Evolutionary conservation across 345 rosid species (phyloP).

Genomic region (Pseudoturritis turrita): DNA sequence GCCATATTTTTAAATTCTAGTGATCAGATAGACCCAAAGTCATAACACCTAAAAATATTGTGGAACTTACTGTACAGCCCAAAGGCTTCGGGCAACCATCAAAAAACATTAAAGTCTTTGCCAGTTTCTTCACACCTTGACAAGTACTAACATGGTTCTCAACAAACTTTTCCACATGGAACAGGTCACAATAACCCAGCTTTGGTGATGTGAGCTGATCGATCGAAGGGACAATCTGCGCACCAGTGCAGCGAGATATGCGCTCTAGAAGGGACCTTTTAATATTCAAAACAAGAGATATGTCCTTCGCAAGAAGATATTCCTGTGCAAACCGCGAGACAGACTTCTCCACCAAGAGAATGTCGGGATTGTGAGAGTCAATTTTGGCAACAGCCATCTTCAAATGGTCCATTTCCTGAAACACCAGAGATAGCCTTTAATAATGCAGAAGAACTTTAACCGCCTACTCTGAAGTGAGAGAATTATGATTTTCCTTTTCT

Average conservation of each 20-base stretch:
- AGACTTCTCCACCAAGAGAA: constrained; percentile 95
- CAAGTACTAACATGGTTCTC: constrained; percentile 78
- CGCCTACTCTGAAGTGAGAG: background rate
- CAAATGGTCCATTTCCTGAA: constrained; percentile 97
- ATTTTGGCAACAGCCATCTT: constrained; percentile 98
- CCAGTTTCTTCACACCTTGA: constrained; percentile 69
- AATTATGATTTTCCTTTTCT: constrained; percentile 7
- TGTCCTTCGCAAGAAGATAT: constrained; percentile 84
- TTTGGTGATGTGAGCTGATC: constrained; percentile 86
- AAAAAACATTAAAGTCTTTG: constrained; percentile 88
- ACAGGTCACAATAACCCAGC: constrained; percentile 77
- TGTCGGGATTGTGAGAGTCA: constrained; percentile 69
- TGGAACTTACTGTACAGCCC: constrained; percentile 87
- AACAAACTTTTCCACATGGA: constrained; percentile 76
- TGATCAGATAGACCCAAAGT: constrained; percentile 4
- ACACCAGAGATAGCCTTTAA: constrained; percentile 23
- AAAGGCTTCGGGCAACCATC: constrained; percentile 98
- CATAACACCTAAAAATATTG: background rate
- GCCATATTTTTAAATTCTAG: constrained; percentile 10
- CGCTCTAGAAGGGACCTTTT: constrained; percentile 93
- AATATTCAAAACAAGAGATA: constrained; percentile 88
- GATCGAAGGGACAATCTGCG: constrained; percentile 83
- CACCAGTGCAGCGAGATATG: constrained; percentile 92
- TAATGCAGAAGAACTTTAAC: constrained; percentile 6
- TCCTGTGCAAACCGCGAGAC: constrained; percentile 95